A percentile compares a stretch with the other conserved stretches of the same genome.
Conservation (phyloP, 768 basidiomycete genomes). For the Neoboletus subvelutipes region DNA sequence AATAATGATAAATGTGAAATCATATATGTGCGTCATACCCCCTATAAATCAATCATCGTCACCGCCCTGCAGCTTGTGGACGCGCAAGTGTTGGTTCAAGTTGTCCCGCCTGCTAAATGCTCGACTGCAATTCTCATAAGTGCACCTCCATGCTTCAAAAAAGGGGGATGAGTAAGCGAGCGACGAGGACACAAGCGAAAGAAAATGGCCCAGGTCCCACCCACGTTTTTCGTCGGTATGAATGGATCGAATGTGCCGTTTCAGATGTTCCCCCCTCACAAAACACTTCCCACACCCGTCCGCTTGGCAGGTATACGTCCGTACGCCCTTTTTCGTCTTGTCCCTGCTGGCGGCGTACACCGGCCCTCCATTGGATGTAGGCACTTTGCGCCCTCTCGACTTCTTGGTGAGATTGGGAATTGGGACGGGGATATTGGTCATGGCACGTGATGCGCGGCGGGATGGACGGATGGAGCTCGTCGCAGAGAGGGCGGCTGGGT, state of each 20-base stretch:
- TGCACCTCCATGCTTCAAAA: slow-evolving; percentile 39
- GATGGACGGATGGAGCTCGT: slow-evolving; percentile 13
- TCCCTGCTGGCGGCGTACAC: slow-evolving; percentile 28
- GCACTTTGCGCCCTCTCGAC: slow-evolving; percentile 48
- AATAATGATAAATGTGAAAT: slow-evolving; percentile 19
- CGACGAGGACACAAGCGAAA: background rate
- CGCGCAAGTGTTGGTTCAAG: slow-evolving; percentile 68
- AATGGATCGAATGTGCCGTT: slow-evolving; percentile 75
- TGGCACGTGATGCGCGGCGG: slow-evolving; percentile 23
- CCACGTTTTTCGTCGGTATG: slow-evolving; percentile 84
- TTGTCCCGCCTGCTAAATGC: slow-evolving; percentile 77
- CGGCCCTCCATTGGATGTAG: slow-evolving; percentile 33
- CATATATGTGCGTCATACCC: background rate
- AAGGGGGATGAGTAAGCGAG: background rate
- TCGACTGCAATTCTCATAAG: slow-evolving; percentile 63
- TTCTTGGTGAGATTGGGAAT: slow-evolving; percentile 52
- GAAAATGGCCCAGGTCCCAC: slow-evolving; percentile 27
- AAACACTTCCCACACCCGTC: slow-evolving; percentile 79
- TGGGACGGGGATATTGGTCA: slow-evolving; percentile 40
- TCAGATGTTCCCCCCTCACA: slow-evolving; percentile 75
- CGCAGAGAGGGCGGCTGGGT: slow-evolving; percentile 12
- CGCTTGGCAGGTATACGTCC: slow-evolving; percentile 66
- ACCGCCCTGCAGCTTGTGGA: slow-evolving; percentile 42
- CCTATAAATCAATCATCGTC: slow-evolving; percentile 12
- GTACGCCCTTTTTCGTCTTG: slow-evolving; percentile 34